Conservation (phyloP, 352 stramenopile genomes). For the Pythium phragmiticola region DNA sequence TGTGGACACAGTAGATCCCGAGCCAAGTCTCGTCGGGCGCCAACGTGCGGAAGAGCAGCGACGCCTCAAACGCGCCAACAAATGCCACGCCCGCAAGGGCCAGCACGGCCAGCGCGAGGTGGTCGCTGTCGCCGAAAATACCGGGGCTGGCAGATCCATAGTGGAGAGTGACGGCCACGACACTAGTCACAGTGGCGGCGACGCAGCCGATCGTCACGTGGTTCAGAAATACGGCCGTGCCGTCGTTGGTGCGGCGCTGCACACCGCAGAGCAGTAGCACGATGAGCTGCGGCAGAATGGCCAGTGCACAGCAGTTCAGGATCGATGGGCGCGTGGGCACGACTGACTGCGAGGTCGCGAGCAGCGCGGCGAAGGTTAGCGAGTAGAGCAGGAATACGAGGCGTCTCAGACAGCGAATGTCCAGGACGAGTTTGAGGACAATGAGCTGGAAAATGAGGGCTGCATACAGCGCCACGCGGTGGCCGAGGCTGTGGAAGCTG, state of each 20-base stretch:
- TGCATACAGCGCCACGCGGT: background rate
- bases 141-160: background rate
- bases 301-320: slow-evolving; percentile 1
- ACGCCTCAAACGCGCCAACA: background rate
- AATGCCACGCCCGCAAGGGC: background rate
- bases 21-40: slow-evolving; percentile 8
- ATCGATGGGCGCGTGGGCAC: too few species aligned
- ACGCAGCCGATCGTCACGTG: background rate
- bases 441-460: background rate
- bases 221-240: background rate
- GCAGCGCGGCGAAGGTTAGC: background rate
- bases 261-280: slow-evolving; percentile 6
- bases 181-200: background rate
- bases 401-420: background rate
- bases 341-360: background rate
- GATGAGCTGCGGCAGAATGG: background rate
- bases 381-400: slow-evolving; percentile 2
- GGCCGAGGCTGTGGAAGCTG: background rate
- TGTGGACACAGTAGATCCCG: background rate
- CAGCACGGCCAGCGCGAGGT: slow-evolving; percentile 5
- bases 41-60: slow-evolving; percentile 4
- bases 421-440: slow-evolving; percentile 8
- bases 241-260: background rate
- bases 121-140: slow-evolving; percentile 1
- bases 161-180: background rate